Evolutionary conservation across 1,284 basidiomycete genomes (phyloP), one percentile per base, ranked within the genome.

Genomic region (Rhodotorula sp.): DNA sequence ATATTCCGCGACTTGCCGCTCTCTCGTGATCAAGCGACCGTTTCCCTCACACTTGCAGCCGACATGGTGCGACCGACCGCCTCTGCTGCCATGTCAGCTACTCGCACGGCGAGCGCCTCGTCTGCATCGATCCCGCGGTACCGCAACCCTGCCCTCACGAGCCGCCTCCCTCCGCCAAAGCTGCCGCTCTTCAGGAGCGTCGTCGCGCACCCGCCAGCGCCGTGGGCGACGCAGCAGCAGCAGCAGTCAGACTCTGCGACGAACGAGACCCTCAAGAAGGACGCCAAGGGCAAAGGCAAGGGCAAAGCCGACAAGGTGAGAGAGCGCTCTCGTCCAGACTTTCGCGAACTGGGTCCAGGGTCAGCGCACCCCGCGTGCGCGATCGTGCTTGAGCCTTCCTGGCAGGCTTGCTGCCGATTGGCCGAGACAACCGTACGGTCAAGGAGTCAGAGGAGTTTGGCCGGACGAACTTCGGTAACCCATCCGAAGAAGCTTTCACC

Each of bases 141-240:
- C 63, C 68, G 68, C 29, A 48, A 68, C 20, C 39, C 67, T 3
- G 39, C 49, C 3, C 51, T 51, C n/a, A 16, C 67, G 21, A 7
- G n/a, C 1, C 65, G 68, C 2, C 68, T 76, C 18, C 72, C 75
- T 0, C 73, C 75, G 23, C 67, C 73, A 39, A 72, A 74, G 59
- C 67, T 73, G 14, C 51, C 73, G 12, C 48, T 71, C 48, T 76
- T 76, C 62, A 67, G 75, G 29, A 69, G 69, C 8, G 69, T 75
- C 58, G 73, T 76, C 49, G 51, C 64, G 18, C 75, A 76, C 59
- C 75, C 75, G 34, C 73, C 75, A 2, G 47, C 69, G 5, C 71
- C 71, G 2, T 76, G 65, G 69, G 69, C 68, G 46, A 29, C n/a
- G 15, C 57, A 51, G 29, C 59, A 47, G 21, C 59, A 47, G 21